Conservation (phyloP, 306 rosid genomes). For the Vicia sativa region DNA sequence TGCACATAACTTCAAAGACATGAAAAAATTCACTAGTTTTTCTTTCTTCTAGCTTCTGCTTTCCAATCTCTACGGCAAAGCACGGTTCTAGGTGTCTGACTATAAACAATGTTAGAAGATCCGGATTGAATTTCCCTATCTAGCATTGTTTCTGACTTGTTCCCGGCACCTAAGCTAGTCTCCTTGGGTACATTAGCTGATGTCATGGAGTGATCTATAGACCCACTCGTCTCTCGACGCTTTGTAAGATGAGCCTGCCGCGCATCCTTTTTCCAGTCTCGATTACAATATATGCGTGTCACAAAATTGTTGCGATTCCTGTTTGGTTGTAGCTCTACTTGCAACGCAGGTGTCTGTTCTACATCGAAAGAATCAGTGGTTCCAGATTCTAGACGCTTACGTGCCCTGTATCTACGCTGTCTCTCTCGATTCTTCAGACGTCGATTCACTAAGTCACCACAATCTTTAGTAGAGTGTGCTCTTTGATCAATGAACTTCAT, state of each 20-base stretch:
- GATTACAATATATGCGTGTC: slow-evolving; percentile 54
- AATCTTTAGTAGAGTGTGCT: slow-evolving; percentile 46
- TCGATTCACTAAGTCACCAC: slow-evolving; percentile 59
- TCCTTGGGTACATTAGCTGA: slow-evolving; percentile 42
- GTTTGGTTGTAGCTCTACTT: slow-evolving; percentile 44
- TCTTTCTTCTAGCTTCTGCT: slow-evolving; percentile 90
- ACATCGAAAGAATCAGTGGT: slow-evolving; percentile 44
- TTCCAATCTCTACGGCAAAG: slow-evolving; percentile 81
- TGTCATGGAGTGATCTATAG: slow-evolving; percentile 38
- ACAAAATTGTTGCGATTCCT: slow-evolving; percentile 42
- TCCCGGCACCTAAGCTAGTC: slow-evolving; percentile 38
- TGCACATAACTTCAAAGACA: not conserved
- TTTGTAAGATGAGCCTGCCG: slow-evolving; percentile 53
- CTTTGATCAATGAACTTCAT: slow-evolving; percentile 60
- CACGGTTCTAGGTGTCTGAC: slow-evolving; percentile 47
- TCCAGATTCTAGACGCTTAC: slow-evolving; percentile 84
- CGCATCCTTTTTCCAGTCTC: slow-evolving; percentile 95
- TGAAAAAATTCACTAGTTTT: slow-evolving; percentile 39
- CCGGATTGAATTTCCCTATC: slow-evolving; percentile 41
- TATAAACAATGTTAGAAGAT: slow-evolving; percentile 38
- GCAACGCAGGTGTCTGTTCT: slow-evolving; percentile 39
- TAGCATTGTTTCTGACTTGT: slow-evolving; percentile 40
- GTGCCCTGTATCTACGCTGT: slow-evolving; percentile 89
- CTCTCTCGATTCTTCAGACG: slow-evolving; percentile 90
- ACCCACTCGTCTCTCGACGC: slow-evolving; percentile 47